Conservation (phyloP, 352 stramenopile genomes). For the Peronospora belbahrii region DNA sequence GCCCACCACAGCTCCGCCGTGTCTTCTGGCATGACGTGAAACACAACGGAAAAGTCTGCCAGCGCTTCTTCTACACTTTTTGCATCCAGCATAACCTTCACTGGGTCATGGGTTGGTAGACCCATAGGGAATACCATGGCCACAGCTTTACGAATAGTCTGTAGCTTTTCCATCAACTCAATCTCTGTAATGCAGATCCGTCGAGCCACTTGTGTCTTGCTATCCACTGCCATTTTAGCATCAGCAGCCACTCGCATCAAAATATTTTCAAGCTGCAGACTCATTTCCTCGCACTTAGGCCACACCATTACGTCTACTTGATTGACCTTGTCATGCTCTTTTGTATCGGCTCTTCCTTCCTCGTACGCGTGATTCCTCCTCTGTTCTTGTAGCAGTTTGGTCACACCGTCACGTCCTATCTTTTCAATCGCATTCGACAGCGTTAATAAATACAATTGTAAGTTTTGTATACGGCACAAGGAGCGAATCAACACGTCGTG, state of each 20-base stretch:
- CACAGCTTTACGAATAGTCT: slow-evolving; percentile 87
- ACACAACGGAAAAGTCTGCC: slow-evolving; percentile 53
- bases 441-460: slow-evolving; percentile 54
- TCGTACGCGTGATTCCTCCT: slow-evolving; percentile 89
- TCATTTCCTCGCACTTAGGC: slow-evolving; percentile 85
- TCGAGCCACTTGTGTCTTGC: slow-evolving; percentile 55
- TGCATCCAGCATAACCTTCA: slow-evolving; percentile 80
- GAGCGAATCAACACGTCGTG: slow-evolving; percentile 84
- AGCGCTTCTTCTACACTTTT: slow-evolving; percentile 48
- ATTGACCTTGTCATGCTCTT: slow-evolving; percentile 76
- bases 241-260: slow-evolving; percentile 71
- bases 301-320: slow-evolving; percentile 77
- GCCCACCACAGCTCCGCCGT: slow-evolving; percentile 92
- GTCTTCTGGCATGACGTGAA: slow-evolving; percentile 74
- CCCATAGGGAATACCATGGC: slow-evolving; percentile 94
- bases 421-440: slow-evolving; percentile 72
- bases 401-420: slow-evolving; percentile 76
- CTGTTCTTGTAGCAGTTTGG: slow-evolving; percentile 78
- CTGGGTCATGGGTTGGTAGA: slow-evolving; percentile 85
- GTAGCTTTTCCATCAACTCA: slow-evolving; percentile 87
- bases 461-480: slow-evolving; percentile 81
- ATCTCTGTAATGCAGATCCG: slow-evolving; percentile 50
- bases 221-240: slow-evolving; percentile 64
- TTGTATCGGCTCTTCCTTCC: slow-evolving; percentile 31
- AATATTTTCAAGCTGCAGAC: slow-evolving; percentile 69